A percentile compares a stretch with the other conserved stretches of the same genome.
Evolutionary conservation across 1,284 basidiomycete genomes (phyloP).

Genomic region (Papiliotrema terrestris): DNA sequence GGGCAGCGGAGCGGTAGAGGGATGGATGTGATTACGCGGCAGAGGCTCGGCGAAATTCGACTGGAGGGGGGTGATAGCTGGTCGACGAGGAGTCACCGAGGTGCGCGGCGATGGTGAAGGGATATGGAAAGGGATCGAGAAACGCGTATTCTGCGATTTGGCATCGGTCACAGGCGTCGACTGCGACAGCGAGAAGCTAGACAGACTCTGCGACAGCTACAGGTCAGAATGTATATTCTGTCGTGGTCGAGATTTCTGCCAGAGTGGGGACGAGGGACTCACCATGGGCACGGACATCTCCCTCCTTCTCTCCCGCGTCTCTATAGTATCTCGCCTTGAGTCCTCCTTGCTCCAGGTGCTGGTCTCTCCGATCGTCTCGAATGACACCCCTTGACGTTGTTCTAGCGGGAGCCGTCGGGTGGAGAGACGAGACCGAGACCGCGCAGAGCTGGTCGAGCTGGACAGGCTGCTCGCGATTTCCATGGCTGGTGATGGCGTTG

Average conservation of each 20-base stretch:
- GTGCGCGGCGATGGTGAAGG: not conserved
- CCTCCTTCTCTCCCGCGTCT: conserved; percentile 18
- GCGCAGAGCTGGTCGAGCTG: not conserved
- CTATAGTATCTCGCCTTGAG: not conserved
- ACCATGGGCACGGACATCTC: conserved; percentile 43
- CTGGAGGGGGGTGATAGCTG: not conserved
- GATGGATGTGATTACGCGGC: conserved; percentile 15
- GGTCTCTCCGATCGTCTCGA: conserved; percentile 6
- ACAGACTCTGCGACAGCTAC: conserved; percentile 39
- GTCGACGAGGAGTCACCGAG: conserved; percentile 9
- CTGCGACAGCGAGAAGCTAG: conserved; percentile 37
- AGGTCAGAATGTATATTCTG: not conserved
- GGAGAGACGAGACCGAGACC: not conserved
- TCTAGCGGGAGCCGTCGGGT: conserved; percentile 1
- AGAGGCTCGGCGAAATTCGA: not conserved
- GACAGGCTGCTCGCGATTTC: not conserved
- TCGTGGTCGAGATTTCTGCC: too few species aligned
- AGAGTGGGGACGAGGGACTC: conserved; percentile 8
- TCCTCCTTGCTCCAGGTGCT: conserved; percentile 9
- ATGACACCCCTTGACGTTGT: conserved; percentile 4
- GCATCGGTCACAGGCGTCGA: conserved; percentile 9
- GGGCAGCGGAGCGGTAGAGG: conserved; percentile 35
- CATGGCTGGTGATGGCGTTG: conserved; percentile 13
- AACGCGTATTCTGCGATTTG: not conserved
- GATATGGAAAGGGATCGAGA: conserved; percentile 3